A percentile compares a stretch with the other conserved stretches of the same genome.
These are phyloP conservation scores for Nigrospora oryzae DNA, from an alignment of 2,329 filamentous ascomycete species.

Conservation along the genomic window DNA sequence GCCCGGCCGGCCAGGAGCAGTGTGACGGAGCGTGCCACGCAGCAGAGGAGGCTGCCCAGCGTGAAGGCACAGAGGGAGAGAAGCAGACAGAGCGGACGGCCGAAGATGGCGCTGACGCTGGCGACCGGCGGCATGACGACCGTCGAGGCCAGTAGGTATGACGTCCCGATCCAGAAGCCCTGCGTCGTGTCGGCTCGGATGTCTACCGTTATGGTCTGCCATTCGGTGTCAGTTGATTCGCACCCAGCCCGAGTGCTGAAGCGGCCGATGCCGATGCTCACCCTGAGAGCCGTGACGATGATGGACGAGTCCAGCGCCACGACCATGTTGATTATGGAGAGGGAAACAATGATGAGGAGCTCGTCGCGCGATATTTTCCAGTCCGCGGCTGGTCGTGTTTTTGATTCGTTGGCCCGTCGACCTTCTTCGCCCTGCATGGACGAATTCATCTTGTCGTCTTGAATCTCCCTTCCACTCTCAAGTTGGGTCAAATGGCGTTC, in stretches of 20 bases:
- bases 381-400: neutral
- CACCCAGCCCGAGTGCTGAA: neutral
- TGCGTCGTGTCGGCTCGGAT: slow-evolving; percentile 4
- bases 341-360: slow-evolving; percentile 3
- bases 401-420: neutral
- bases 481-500: no score
- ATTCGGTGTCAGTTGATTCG: neutral
- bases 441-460: no score
- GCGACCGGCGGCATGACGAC: slow-evolving; percentile 6
- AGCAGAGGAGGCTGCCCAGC: slow-evolving; percentile 4
- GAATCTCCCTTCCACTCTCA: no score
- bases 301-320: slow-evolving; percentile 7
- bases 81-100: slow-evolving; percentile 1
- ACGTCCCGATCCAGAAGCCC: slow-evolving; percentile 6
- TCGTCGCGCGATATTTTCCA: slow-evolving; percentile 6
- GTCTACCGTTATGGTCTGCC: slow-evolving; percentile 3
- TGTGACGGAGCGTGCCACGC: slow-evolving; percentile 5
- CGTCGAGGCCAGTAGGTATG: slow-evolving; percentile 5
- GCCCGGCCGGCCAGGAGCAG: slow-evolving; percentile 34
- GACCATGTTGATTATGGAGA: slow-evolving; percentile 6
- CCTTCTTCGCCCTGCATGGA: no score
- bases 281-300: slow-evolving; percentile 6
- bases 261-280: neutral
- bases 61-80: slow-evolving; percentile 2
- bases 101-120: slow-evolving; percentile 6